These are phyloP conservation scores for Botryobasidium botryosum DNA, from an alignment of 768 basidiomycete genomes.

Conservation along the genomic window DNA sequence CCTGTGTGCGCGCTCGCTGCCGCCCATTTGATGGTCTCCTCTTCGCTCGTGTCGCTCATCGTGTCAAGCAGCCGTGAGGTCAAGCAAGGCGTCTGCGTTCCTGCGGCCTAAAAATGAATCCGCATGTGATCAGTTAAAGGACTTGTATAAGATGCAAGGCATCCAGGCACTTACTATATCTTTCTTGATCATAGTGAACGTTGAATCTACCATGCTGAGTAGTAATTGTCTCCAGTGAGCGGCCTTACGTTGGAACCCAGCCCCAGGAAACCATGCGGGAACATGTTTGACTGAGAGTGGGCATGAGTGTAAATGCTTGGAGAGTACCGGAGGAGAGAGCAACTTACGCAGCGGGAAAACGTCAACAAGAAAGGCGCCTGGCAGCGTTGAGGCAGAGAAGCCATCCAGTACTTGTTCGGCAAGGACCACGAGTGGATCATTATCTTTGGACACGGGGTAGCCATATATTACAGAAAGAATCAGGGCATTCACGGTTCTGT, in stretches of 20 bases:
- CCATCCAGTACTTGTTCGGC: too few relatives aligned
- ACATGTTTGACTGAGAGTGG: conserved; percentile 21
- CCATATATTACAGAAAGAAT: too few relatives aligned
- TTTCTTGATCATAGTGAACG: conserved; percentile 30
- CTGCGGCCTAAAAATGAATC: not conserved
- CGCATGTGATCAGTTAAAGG: not conserved
- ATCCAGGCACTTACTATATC: conserved; percentile 21
- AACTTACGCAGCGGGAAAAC: too few relatives aligned
- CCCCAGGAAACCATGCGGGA: conserved; percentile 28
- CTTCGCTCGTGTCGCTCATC: not conserved
- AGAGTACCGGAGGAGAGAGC: too few relatives aligned
- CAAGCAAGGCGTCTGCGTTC: not conserved
- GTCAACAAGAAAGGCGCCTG: too few relatives aligned
- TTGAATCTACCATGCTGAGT: conserved; percentile 19
- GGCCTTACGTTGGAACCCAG: conserved; percentile 21
- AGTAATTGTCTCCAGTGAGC: conserved; percentile 16
- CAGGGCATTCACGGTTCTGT: too few relatives aligned
- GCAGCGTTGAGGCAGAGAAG: too few relatives aligned
- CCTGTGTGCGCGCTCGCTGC: conserved; percentile 3
- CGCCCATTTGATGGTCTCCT: not conserved
- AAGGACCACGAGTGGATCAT: too few relatives aligned
- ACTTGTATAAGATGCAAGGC: conserved; percentile 10
- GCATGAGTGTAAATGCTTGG: too few relatives aligned
- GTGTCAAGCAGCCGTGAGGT: not conserved
- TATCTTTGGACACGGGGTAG: too few relatives aligned